Base-by-base conservation (phyloP, 2,329 filamentous ascomycete species). In the Microsporum audouinii region DNA sequence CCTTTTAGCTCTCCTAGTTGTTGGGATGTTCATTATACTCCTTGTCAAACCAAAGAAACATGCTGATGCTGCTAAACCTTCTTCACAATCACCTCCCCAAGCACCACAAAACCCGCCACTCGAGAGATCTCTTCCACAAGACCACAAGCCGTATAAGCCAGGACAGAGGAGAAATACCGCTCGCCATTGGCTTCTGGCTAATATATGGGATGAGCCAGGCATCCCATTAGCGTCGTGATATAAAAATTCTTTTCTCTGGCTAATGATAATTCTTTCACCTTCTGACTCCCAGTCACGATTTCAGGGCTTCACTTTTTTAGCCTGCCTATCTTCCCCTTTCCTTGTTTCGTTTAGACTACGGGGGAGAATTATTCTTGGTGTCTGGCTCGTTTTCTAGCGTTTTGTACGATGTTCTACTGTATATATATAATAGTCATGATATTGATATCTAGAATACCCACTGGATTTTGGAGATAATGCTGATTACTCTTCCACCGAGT, bases 11-110 rank as follows among this genome's bases (percentile, higher is more conserved):
- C 77, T 99, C 31, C 75, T 97, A 27, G 87, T 99, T 59, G 85
- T 86, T 23, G 94, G 89, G 36, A 82, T 96, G 77, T 88, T 99
- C 69, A 95, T 96, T 67, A 71, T 96, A 45, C 75, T 96, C 1
- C 74, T 89, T 43, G 79, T 95, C 64, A 96, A 95, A 75, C 89
- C 89, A 0, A 91, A 87, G 72, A 68, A 68, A 17, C 65, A 69
- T 49, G 62, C 59, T 39, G 39, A 58, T 39, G 66, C 69, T 5
- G 57, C 68, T 4, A 60, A 69, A 23, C 66, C 69, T 2, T 61
- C 68, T 47, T 62, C 66, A 43, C 64, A 65, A 47, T 63, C 66
- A 55, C 66, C 69, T 33, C 66, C 70, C 62, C 65, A 66, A 41
- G 49, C 63, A 14, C 60, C 23, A 60, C 33, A 53, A 62, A 62